phyloP scores from a whole-genome alignment of 1,139 yeast genomes.

The Pichia terricola region DNA sequence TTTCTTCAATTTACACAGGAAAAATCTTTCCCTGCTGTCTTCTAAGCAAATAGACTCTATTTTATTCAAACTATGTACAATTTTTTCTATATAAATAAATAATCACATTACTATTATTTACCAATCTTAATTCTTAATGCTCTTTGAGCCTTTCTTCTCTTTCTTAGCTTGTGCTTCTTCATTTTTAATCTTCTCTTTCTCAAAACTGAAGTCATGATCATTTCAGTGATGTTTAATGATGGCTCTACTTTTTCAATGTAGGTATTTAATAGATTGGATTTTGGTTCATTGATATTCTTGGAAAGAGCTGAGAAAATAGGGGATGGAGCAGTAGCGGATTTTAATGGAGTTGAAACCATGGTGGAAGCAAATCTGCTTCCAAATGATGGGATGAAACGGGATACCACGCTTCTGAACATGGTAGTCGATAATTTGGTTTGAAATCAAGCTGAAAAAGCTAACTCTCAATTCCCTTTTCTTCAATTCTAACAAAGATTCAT shows the following conservation, averaged over 20 bases:
- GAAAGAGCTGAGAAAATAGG: not conserved
- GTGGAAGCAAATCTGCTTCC: conserved; percentile 14
- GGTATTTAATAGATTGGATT: not conserved
- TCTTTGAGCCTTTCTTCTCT: conserved; percentile 55
- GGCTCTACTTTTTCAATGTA: conserved; percentile 9
- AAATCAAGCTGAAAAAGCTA: too few species aligned
- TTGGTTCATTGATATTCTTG: not conserved
- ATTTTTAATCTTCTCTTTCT: conserved; percentile 54
- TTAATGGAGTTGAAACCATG: conserved; percentile 5
- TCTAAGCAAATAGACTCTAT: too few species aligned
- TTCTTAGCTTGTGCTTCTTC: conserved; percentile 57
- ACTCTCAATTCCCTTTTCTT: too few species aligned
- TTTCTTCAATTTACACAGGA: too few species aligned
- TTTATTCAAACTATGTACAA: not conserved
- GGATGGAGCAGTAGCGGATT: not conserved
- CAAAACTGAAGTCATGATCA: conserved; percentile 43
- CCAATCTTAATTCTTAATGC: conserved; percentile 51
- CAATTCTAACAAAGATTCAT: too few species aligned
- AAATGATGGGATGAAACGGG: conserved; percentile 6
- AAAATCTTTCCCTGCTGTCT: too few species aligned
- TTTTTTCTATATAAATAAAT: too few species aligned
- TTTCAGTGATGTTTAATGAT: conserved; percentile 6
- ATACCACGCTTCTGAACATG: conserved; percentile 9
- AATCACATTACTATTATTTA: conserved; percentile 20
- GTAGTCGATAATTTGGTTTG: not conserved